Conservation (phyloP, 2,329 filamentous ascomycete species). For the Dryadomyces quercivorus region DNA sequence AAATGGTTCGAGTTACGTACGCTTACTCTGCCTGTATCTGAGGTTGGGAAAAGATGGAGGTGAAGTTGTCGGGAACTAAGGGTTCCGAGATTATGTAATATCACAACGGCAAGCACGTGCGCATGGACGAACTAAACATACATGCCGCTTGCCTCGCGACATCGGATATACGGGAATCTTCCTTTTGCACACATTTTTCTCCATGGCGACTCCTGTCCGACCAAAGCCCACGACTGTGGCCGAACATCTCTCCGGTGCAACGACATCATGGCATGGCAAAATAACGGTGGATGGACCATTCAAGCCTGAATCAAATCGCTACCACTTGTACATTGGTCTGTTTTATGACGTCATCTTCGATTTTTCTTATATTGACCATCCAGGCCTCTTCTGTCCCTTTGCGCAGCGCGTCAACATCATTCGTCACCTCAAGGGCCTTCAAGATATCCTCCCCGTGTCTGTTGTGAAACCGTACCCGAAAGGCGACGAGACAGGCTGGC, state of each 20-base stretch:
- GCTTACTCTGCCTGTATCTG: too few species aligned
- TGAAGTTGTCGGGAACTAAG: too few species aligned
- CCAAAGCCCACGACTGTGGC: conserved; percentile 5
- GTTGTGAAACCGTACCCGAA: conserved; percentile 56
- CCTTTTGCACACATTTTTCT: not conserved
- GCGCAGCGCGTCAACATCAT: conserved; percentile 48
- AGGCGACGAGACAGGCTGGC: conserved; percentile 49
- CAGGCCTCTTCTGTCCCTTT: conserved; percentile 53
- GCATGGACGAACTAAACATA: too few species aligned
- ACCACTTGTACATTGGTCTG: conserved; percentile 18
- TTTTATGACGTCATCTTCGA: not conserved
- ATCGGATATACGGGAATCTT: not conserved
- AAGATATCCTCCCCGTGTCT: conserved; percentile 39
- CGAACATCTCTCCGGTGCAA: conserved; percentile 12
- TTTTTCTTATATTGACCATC: conserved; percentile 6
- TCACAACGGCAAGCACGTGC: too few species aligned
- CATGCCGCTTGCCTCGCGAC: too few species aligned
- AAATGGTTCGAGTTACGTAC: too few species aligned
- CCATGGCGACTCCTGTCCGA: not conserved
- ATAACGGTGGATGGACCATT: conserved; percentile 15
- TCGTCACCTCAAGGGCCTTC: conserved; percentile 44
- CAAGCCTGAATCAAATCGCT: conserved; percentile 14
- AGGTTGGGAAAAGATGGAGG: too few species aligned
- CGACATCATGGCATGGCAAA: conserved; percentile 17
- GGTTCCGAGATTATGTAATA: too few species aligned